Base-by-base conservation (phyloP, 805 yeast genomes). In the Ogataea glucozyma region DNA sequence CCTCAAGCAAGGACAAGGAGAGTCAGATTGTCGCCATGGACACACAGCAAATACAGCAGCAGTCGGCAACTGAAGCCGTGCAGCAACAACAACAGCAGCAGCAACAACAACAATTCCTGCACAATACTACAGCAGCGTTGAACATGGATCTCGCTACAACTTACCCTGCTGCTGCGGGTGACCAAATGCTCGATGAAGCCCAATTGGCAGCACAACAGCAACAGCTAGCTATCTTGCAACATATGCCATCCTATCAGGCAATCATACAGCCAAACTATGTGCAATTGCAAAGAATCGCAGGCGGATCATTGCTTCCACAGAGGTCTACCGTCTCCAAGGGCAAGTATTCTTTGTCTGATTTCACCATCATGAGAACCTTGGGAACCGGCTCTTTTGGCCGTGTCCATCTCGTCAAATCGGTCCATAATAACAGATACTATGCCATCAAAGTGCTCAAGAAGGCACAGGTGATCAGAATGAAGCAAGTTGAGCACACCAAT, bases 361-460 rank as follows among this genome's bases (percentile, higher is more conserved):
- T 78, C 57, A 79, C 75, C 45, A 74, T 78, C 33, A 65, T 78
- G 67, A 57, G 83, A 39, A 78, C 83, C 3, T 61, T 78, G 43
- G 83, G 83, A 16, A 78, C 83, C 0, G 83, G 83, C 3, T 75
- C 81, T 6, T 78, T 78, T 60, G 83, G 83, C 16, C 53, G 83
- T 38, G 83, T 78, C 23, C 83, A 78, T 57, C 65, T 78, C 48
- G 82, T 78, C 18, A 61, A 81, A 44, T 73, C 79, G 6, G 75
- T 78, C 19, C 83, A 78, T 51, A 78, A 78, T 51, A 80, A 79
- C 23, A 61, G 83, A 27, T 78, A 72, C 58, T 78, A 78, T 53
- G 83, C 83, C 36, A 76, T 78, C 62, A 78, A 78, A 53, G 79
- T 76, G 16, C 64, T 78, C 57, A 76, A 76, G 53, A 78, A 78